phyloP scores from a whole-genome alignment of 2,329 filamentous ascomycete species.

The Diaporthe sp. region DNA sequence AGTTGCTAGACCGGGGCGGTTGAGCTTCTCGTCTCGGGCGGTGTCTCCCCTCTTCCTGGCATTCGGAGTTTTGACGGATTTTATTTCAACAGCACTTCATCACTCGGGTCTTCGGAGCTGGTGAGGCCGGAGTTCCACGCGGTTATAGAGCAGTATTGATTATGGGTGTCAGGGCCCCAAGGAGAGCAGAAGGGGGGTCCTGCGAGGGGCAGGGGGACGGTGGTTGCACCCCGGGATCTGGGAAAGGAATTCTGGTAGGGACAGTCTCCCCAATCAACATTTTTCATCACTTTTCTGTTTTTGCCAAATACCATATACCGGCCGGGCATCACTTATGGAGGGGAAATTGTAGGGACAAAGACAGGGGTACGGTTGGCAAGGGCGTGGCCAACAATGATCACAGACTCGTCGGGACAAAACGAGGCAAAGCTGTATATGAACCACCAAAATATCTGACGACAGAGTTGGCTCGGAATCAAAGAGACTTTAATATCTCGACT shows the following conservation, averaged over 20 bases:
- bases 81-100: slow-evolving; percentile 19
- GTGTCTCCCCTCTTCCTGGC: not conserved
- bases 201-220: not conserved
- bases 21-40: not conserved
- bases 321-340: not conserved
- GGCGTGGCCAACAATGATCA: not conserved
- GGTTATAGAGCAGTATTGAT: slow-evolving; percentile 10
- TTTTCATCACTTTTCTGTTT: not conserved
- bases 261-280: not conserved
- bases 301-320: not conserved
- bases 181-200: not conserved
- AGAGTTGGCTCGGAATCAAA: not conserved
- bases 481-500: not conserved
- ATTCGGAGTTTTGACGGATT: slow-evolving; percentile 20
- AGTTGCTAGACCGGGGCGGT: slow-evolving; percentile 5
- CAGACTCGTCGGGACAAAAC: not conserved
- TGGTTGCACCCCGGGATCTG: not conserved
- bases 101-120: slow-evolving; percentile 16
- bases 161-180: not conserved
- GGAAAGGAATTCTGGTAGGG: not conserved
- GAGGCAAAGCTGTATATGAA: not conserved
- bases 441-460: not conserved
- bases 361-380: not conserved
- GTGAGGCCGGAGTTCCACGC: slow-evolving; percentile 20
- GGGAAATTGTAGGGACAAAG: not conserved